These are phyloP conservation scores for Cymbidium sinense DNA, from an alignment of 106 monocot genomes.

Conservation along the genomic window DNA sequence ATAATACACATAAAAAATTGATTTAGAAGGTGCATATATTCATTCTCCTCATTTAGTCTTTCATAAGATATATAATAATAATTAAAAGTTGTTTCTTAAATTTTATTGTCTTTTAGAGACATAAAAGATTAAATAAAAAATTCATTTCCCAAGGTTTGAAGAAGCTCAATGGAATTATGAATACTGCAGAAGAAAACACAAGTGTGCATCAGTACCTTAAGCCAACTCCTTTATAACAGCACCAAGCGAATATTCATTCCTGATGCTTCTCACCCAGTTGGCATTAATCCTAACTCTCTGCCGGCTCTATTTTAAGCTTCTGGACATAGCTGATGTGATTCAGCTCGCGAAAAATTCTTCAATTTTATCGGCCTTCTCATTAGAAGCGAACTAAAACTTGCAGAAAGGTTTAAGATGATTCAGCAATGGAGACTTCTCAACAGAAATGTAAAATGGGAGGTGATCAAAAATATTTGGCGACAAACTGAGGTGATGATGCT, in stretches of 20 bases:
- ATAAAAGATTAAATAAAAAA: too few species aligned
- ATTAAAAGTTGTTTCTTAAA: too few species aligned
- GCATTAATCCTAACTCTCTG: constrained; percentile 65
- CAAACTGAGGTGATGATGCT: constrained; percentile 51
- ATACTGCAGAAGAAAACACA: neutral
- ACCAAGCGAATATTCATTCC: constrained; percentile 43
- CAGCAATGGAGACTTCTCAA: neutral
- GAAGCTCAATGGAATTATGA: neutral
- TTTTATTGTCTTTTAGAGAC: too few species aligned
- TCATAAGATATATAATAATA: too few species aligned
- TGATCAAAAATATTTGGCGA: neutral
- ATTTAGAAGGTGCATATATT: too few species aligned
- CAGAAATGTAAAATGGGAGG: neutral
- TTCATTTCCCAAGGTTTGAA: too few species aligned
- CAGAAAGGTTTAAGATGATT: neutral
- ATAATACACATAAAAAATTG: too few species aligned
- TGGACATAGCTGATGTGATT: constrained; percentile 53
- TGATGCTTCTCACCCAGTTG: constrained; percentile 54
- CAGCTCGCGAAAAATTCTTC: constrained; percentile 66
- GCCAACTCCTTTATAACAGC: constrained; percentile 48
- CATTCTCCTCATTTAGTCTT: too few species aligned
- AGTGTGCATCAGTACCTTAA: neutral
- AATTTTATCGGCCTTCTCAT: constrained; percentile 63
- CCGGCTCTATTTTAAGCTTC: constrained; percentile 79
- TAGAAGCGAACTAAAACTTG: constrained; percentile 52